Conservation (phyloP, 2,329 filamentous ascomycete species). For the Xylogone sp. region DNA sequence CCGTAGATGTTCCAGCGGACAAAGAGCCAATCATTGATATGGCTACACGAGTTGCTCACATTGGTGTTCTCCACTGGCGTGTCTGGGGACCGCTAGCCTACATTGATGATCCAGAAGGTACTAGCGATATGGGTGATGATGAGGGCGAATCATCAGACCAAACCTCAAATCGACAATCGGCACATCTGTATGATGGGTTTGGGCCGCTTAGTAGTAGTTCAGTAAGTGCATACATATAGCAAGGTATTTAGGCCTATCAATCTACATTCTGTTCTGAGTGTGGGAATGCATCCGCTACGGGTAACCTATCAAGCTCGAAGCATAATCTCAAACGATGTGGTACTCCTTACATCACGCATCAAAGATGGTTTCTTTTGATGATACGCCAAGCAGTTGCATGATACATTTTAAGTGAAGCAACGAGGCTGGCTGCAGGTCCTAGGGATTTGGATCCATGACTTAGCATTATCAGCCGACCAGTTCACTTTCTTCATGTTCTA, state of each 20-base stretch:
- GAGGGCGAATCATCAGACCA: background rate
- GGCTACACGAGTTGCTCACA: constrained; percentile 74
- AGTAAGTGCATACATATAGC: background rate
- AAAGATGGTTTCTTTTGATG: constrained; percentile 8
- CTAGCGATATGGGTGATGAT: constrained; percentile 7
- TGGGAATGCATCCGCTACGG: background rate
- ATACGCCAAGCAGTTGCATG: too few relatives aligned
- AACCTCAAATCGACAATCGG: background rate
- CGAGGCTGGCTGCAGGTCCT: too few relatives aligned
- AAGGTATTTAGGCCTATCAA: background rate
- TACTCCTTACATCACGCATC: too few relatives aligned
- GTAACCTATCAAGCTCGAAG: too few relatives aligned
- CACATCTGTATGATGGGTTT: background rate
- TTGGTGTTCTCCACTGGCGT: constrained; percentile 83
- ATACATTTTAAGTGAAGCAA: too few relatives aligned
- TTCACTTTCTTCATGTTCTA: background rate
- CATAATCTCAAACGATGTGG: too few relatives aligned
- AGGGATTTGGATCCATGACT: background rate
- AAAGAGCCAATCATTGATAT: constrained; percentile 55
- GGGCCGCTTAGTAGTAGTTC: background rate
- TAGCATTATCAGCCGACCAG: background rate
- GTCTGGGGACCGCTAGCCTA: constrained; percentile 82
- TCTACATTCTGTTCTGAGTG: background rate
- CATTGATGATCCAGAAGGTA: constrained; percentile 25
- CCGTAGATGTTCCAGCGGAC: constrained; percentile 3